Percentiles rank a stretch among this genome's conserved stretches.
phyloP scores from a whole-genome alignment of 108 stramenopile genomes.

The Asterionellopsis glacialis region DNA sequence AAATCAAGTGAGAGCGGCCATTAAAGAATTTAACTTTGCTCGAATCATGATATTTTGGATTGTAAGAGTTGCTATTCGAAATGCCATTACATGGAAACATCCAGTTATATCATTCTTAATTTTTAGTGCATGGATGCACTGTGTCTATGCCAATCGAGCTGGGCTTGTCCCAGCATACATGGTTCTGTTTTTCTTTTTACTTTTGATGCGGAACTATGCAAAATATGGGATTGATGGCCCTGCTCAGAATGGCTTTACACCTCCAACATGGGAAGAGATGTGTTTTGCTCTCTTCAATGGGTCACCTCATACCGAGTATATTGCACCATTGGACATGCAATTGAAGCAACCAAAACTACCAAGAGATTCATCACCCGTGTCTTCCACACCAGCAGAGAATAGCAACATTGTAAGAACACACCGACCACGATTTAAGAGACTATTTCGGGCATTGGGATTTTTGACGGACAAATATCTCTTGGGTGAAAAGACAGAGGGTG shows the following conservation, averaged over 20 bases:
- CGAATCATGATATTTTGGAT: constrained; percentile 22
- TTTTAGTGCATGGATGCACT: constrained; percentile 57
- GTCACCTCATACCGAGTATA: constrained; percentile 1
- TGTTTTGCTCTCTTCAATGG: constrained; percentile 17
- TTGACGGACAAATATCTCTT: not conserved
- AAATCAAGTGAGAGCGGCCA: constrained; percentile 29
- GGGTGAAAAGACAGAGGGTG: not conserved
- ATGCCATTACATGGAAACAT: constrained; percentile 29
- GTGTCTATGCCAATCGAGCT: constrained; percentile 30
- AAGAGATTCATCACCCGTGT: too few species aligned
- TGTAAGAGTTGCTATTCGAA: constrained; percentile 2
- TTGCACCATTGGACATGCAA: constrained; percentile 5
- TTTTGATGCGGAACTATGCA: constrained; percentile 35
- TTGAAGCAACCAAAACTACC: too few species aligned
- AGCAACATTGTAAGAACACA: constrained; percentile 1
- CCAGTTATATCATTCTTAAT: constrained; percentile 40
- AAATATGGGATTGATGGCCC: constrained; percentile 41
- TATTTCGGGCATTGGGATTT: constrained; percentile 25
- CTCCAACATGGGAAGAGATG: constrained; percentile 41
- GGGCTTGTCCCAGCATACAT: constrained; percentile 38
- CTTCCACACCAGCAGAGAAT: not conserved
- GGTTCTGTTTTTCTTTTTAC: constrained; percentile 31
- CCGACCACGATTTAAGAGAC: not conserved
- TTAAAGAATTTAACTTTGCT: constrained; percentile 36
- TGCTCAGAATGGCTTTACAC: constrained; percentile 27